Percentiles rank a stretch among this genome's conserved stretches.
Evolutionary conservation across 2,329 filamentous ascomycete genomes (phyloP).

Genomic region (Arthrobotrys iridis): DNA sequence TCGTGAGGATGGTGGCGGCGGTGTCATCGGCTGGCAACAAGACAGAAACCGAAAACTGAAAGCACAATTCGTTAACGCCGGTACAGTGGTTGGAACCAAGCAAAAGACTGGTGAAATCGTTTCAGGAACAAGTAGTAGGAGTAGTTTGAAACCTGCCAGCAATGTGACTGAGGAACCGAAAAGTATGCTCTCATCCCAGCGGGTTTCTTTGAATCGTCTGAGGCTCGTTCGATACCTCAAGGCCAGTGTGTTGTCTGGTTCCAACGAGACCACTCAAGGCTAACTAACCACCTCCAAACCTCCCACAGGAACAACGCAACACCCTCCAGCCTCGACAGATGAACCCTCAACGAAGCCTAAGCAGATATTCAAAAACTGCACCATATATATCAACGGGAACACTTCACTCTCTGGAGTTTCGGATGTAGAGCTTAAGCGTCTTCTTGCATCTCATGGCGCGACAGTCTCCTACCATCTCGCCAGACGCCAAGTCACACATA

Average conservation of each 20-base stretch:
- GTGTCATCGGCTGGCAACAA: conserved; percentile 41
- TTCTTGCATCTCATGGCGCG: conserved; percentile 79
- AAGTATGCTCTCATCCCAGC: not conserved
- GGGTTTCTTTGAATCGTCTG: not conserved
- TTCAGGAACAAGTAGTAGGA: not conserved
- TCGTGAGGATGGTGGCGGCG: conserved; percentile 32
- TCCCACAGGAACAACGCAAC: conserved; percentile 39
- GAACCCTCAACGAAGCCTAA: conserved; percentile 22
- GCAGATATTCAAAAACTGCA: conserved; percentile 75
- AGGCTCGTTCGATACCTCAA: not conserved
- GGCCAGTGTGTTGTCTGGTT: no score
- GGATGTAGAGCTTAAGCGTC: conserved; percentile 83
- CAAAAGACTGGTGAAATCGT: conserved; percentile 2
- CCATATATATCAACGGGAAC: conserved; percentile 82
- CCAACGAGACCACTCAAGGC: no score
- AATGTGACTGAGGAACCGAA: not conserved
- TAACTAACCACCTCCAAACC: conserved; percentile 8
- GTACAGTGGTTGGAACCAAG: conserved; percentile 32
- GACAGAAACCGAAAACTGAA: conserved; percentile 44
- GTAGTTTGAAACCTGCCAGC: not conserved
- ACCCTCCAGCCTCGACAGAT: not conserved
- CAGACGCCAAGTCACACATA: conserved; percentile 81
- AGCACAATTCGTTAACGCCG: conserved; percentile 30
- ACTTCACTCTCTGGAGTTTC: conserved; percentile 83
- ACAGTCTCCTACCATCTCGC: conserved; percentile 75